Base-by-base conservation (phyloP, 2,329 filamentous ascomycete species). In the Hypoxylon sp. region DNA sequence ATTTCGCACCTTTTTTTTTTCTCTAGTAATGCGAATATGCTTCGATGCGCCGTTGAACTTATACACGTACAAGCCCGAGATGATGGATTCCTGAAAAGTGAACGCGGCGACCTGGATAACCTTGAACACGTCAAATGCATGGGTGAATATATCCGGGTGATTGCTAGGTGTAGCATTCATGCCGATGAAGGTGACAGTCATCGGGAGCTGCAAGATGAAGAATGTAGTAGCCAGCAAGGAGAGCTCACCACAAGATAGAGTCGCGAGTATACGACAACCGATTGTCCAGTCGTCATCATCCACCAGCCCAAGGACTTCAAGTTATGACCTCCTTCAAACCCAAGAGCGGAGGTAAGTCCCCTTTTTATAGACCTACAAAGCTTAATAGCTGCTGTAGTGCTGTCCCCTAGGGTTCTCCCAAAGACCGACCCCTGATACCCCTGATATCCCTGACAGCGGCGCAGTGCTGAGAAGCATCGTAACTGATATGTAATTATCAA, bases 251-350 rank as follows among this genome's bases (percentile, higher is more conserved):
- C 82, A 13, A 90, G 80, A 72, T 91, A 85, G 9, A 89, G 82
- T 21, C 89, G 83, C 51, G 88, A 90, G 76, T 86, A 89, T 2
- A 89, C 79, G 4, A 89, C 86, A 14, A 87, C 69, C 0, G 84
- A 83, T 72, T 88, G 85, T 3, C 88, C 88, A 14, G 85, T 85
- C 7, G 89, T 84, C 82, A 89, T 87, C 3, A 79, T 72, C 75
- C 84, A 86, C 85, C 88, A 86, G 10, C 86, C 88, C 60, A 90
- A 65, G 38, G 74, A 56, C 59, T 1, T 30, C 28, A 30, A 30
- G 28, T 30, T 6, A 30, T 30, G 28, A 30, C 5, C 28, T 30
- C 28, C 28, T 30, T 30, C 6, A 30, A 30, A 30, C 6, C 6
- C 6, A 30, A 30, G 28, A 30, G 28, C 28, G 28, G 28, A 30